Evolutionary conservation across 1,139 yeast genomes (phyloP).

Genomic region (Taiozyma sp.): DNA sequence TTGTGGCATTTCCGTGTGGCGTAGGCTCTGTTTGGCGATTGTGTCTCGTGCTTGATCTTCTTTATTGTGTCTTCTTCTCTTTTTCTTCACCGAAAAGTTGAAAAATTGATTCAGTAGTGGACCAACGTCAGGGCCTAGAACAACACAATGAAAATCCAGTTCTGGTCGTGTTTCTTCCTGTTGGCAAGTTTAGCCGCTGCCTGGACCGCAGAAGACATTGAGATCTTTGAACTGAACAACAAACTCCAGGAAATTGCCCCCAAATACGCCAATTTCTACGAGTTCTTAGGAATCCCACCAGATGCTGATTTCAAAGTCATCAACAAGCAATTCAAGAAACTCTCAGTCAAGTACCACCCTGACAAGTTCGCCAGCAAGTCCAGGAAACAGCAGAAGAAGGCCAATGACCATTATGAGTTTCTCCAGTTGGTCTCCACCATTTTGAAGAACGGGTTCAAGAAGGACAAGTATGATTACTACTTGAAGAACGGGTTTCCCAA

Average conservation of each 20-base stretch:
- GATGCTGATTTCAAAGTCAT: constrained; percentile 57
- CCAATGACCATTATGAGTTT: constrained; percentile 17
- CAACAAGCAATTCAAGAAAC: constrained; percentile 66
- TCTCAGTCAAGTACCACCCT: constrained; percentile 76
- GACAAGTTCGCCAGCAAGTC: constrained; percentile 47
- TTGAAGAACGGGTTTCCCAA: constrained; percentile 82
- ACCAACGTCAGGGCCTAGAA: background rate
- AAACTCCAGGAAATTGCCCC: constrained; percentile 66
- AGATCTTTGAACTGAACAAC: constrained; percentile 72
- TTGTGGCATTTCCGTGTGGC: constrained; percentile 12
- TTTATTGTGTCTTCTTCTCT: background rate
- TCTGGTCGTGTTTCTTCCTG: constrained; percentile 6
- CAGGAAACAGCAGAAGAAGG: constrained; percentile 33
- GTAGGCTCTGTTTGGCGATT: background rate
- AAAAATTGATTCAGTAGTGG: background rate
- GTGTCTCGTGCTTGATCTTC: background rate
- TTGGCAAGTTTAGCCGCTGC: constrained; percentile 24
- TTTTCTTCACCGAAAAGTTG: background rate
- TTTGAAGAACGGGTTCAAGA: constrained; percentile 34
- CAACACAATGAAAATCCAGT: constrained; percentile 3
- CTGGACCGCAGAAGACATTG: constrained; percentile 65
- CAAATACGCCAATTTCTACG: constrained; percentile 58
- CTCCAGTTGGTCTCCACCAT: constrained; percentile 17
- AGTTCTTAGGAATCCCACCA: constrained; percentile 50
- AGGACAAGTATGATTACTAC: constrained; percentile 81